These are phyloP conservation scores for Kuraishia borneana DNA, from an alignment of 805 yeast genomes.

Conservation along the genomic window DNA sequence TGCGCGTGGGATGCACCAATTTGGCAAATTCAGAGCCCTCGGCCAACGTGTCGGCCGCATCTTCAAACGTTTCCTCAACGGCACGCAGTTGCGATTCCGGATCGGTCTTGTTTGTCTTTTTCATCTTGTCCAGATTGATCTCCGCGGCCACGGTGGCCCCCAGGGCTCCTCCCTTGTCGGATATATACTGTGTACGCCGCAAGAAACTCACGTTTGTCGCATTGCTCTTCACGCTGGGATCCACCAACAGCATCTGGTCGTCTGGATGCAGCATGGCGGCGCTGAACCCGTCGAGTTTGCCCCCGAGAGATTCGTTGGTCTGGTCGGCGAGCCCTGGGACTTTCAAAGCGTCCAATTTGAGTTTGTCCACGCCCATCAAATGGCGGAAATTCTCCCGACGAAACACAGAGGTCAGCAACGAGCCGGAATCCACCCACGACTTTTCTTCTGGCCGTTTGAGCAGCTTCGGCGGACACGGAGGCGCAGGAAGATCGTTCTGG, in stretches of 20 bases:
- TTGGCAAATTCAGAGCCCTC: constrained; percentile 25
- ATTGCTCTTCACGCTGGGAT: constrained; percentile 47
- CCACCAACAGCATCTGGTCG: constrained; percentile 68
- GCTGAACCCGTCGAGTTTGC: constrained; percentile 23
- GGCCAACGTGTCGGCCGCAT: constrained; percentile 33
- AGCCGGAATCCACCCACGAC: constrained; percentile 36
- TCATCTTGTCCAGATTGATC: constrained; percentile 9
- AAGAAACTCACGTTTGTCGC: constrained; percentile 40
- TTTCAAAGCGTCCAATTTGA: constrained; percentile 63
- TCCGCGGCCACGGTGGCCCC: constrained; percentile 3
- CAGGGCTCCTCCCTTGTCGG: constrained; percentile 31
- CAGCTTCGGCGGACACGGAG: constrained; percentile 83
- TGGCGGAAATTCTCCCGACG: constrained; percentile 63
- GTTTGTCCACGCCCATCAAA: constrained; percentile 24
- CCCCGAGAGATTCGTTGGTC: constrained; percentile 26
- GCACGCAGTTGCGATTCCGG: constrained; percentile 53
- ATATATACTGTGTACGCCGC: constrained; percentile 89
- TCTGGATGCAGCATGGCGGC: constrained; percentile 51
- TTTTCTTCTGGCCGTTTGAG: constrained; percentile 41
- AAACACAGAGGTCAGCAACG: constrained; percentile 58
- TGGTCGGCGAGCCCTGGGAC: constrained; percentile 60
- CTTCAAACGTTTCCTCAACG: constrained; percentile 72
- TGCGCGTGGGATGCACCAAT: constrained; percentile 72
- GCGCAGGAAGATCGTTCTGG: constrained; percentile 84
- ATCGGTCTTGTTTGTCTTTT: constrained; percentile 28